Evolutionary conservation across 257 asterid genomes (phyloP).

Genomic region (Paraleonurus japonicus): DNA sequence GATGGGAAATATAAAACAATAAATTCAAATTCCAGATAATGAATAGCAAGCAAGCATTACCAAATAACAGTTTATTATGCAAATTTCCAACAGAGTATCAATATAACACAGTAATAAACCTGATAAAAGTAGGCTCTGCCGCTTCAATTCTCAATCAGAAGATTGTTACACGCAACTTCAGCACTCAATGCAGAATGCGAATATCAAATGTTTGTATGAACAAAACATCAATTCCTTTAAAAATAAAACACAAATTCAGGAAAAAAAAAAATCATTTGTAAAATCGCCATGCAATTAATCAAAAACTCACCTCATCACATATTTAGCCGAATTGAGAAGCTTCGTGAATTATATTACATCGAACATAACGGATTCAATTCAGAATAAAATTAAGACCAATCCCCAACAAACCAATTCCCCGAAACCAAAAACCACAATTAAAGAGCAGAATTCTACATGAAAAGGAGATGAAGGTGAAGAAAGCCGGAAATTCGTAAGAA

Average conservation of each 20-base stretch:
- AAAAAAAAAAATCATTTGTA: background rate
- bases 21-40: background rate
- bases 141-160: slow-evolving; percentile 20
- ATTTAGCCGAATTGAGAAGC: slow-evolving; percentile 7
- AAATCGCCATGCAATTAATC: background rate
- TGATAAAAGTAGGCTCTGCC: slow-evolving; percentile 16
- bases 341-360: background rate
- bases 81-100: background rate
- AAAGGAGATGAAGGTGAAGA: slow-evolving; percentile 4
- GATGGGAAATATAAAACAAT: background rate
- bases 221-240: background rate
- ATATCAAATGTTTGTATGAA: slow-evolving; percentile 9
- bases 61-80: background rate
- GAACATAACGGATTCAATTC: background rate
- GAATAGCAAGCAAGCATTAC: background rate
- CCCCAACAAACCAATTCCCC: background rate
- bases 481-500: slow-evolving; percentile 4
- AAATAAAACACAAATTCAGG: slow-evolving; percentile 3
- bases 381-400: background rate
- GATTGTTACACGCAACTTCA: slow-evolving; percentile 7
- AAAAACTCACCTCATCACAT: background rate
- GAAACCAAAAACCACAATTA: background rate
- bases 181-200: slow-evolving; percentile 5
- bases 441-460: background rate
- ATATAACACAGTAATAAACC: too few species aligned